A percentile compares a stretch with the other conserved stretches of the same genome.
These are phyloP conservation scores for Cryptosporidium ryanae DNA, from an alignment of 169 alveolate genomes.

Conservation along the genomic window DNA sequence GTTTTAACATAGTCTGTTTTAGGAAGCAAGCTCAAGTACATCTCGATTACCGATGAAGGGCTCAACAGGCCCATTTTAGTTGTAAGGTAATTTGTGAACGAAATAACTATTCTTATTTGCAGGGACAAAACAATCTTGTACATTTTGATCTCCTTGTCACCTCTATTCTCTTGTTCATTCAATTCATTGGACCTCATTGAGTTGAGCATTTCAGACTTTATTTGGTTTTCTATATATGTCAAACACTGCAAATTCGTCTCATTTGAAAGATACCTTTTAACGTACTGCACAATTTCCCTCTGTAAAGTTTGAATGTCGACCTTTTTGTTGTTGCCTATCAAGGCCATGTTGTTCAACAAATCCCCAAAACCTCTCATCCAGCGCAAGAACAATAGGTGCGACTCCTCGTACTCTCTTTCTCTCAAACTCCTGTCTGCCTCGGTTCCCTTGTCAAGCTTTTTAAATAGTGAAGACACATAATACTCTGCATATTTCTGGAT, in stretches of 20 bases:
- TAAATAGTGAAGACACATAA: not conserved
- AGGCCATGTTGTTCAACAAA: constrained; percentile 2
- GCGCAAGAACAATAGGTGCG: not conserved
- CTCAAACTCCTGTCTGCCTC: not conserved
- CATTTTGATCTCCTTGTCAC: not conserved
- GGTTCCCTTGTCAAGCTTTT: not conserved
- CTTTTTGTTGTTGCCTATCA: constrained; percentile 34
- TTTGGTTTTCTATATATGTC: not conserved
- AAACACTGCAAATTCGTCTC: constrained; percentile 15
- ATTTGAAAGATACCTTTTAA: constrained; percentile 1
- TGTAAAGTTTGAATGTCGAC: constrained; percentile 8
- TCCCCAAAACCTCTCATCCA: constrained; percentile 43
- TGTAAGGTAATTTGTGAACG: constrained; percentile 6
- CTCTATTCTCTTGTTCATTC: not conserved
- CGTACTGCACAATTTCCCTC: constrained; percentile 7
- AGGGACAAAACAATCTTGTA: not conserved
- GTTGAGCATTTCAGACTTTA: not conserved
- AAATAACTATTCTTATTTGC: constrained; percentile 12
- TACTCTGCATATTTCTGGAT: constrained; percentile 14
- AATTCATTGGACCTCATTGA: not conserved
- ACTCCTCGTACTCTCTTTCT: no score
- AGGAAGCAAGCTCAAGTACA: constrained; percentile 27
- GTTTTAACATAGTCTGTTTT: constrained; percentile 28
- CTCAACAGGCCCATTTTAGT: not conserved
- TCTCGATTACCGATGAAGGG: constrained; percentile 17